Conservation (phyloP, 768 basidiomycete genomes). For the Amanita exitialis region DNA sequence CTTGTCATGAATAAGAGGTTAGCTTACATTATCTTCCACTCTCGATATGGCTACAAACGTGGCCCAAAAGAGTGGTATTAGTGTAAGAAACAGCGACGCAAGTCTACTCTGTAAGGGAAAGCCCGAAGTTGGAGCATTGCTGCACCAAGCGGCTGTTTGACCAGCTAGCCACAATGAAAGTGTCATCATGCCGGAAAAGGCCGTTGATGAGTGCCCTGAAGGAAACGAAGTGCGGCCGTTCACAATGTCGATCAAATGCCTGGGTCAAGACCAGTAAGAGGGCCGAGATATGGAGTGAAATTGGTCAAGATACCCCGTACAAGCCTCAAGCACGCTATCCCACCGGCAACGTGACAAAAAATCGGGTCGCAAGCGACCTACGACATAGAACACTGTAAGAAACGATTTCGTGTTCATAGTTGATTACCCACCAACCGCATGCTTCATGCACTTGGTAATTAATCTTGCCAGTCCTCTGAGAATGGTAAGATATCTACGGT, state of each 20-base stretch:
- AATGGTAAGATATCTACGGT: background rate
- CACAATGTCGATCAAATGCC: slow-evolving; percentile 25
- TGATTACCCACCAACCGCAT: slow-evolving; percentile 38
- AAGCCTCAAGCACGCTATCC: slow-evolving; percentile 34
- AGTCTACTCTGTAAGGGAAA: slow-evolving; percentile 34
- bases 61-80: slow-evolving; percentile 46
- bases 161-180: slow-evolving; percentile 53
- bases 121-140: slow-evolving; percentile 26
- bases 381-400: background rate
- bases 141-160: slow-evolving; percentile 53
- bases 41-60: slow-evolving; percentile 52
- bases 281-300: background rate
- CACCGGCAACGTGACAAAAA: slow-evolving; percentile 59
- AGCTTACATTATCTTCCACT: slow-evolving; percentile 55
- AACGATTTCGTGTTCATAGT: background rate
- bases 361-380: slow-evolving; percentile 53
- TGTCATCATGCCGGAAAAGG: slow-evolving; percentile 57
- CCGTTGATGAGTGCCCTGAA: slow-evolving; percentile 60
- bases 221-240: slow-evolving; percentile 57
- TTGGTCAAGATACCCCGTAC: slow-evolving; percentile 38
- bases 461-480: slow-evolving; percentile 35
- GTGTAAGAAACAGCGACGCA: slow-evolving; percentile 32
- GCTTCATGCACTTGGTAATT: slow-evolving; percentile 43
- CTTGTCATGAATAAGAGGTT: background rate
- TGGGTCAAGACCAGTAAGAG: slow-evolving; percentile 10